Evolutionary conservation across 495 filamentous ascomycete genomes (phyloP), one percentile per base, ranked within the genome.

Genomic region (Articulospora tetracladia): DNA sequence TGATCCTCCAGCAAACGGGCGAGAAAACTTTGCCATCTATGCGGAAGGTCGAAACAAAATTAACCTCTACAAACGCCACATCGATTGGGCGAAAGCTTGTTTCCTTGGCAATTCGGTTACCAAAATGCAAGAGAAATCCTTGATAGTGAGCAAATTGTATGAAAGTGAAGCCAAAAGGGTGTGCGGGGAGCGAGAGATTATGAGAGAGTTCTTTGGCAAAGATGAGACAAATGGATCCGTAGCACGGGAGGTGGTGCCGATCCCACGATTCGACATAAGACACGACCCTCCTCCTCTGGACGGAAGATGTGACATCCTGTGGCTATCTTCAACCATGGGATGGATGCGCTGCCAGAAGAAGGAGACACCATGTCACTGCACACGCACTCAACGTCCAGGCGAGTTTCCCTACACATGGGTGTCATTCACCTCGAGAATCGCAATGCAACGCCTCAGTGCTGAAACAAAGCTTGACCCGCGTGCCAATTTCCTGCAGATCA

Each of bases 1-100:
- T 53, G 68, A 66, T 25, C 56, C 65, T 50, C 62, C 62, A 24
- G 63, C 57, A 34, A 64, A 64, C 32, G n/a, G 26, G 15, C 48
- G 53, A 12, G 62, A 65, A 30, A 60, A 60, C 34, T 58, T 54
- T 23, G 58, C 39, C 59, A 62, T 62, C 53, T 49, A 32, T 50
- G 63, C 56, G 28, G 25, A 22, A 28, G 25, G 25, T 57, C 27
- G 46, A 51, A 28, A 46, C 28, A 48, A 41, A 48, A 39, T 10
- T 15, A 27, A 28, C 20, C 44, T 36, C 13, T 22, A n/a, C 20
- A 57, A 32, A 8, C 19, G 53, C 23, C 30, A 34, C 34, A 25
- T 20, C 22, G 34, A 22, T 10, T 26, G 20, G 36, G 57, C 60
- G 58, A 58, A 58, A 48, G 60, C 47, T 26, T 20, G 17, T 25